Conservation (phyloP, 2,329 filamentous ascomycete species). For the Penicillium thymicola region DNA sequence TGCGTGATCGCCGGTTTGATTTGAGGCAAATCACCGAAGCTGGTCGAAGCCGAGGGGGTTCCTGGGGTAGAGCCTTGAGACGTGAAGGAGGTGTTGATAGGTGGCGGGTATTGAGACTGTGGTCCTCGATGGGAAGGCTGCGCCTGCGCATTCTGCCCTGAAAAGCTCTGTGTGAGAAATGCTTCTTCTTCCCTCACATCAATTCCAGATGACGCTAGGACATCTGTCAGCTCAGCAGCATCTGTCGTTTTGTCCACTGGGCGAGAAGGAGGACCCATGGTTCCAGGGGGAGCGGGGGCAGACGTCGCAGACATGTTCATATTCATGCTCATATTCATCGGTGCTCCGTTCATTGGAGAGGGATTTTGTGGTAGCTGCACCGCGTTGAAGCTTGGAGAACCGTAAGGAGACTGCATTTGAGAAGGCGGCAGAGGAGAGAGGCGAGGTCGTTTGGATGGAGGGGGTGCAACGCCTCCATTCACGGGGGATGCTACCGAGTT, state of each 20-base stretch:
- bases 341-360: conserved; percentile 34
- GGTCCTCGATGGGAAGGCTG: conserved; percentile 30
- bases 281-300: conserved; percentile 40
- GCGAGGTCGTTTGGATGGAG: conserved; percentile 70
- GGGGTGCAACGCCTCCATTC: conserved; percentile 53
- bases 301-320: conserved; percentile 47
- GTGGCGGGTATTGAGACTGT: conserved; percentile 52
- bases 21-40: conserved; percentile 50
- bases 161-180: conserved; percentile 61
- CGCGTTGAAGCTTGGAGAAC: conserved; percentile 56
- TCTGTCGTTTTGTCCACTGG: conserved; percentile 54
- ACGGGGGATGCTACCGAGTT: conserved; percentile 50
- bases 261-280: conserved; percentile 63
- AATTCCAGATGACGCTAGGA: conserved; percentile 78
- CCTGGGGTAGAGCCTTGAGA: conserved; percentile 43
- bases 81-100: conserved; percentile 41
- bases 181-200: conserved; percentile 85
- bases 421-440: conserved; percentile 67
- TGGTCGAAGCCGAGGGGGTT: conserved; percentile 40
- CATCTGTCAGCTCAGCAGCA: conserved; percentile 73
- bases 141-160: conserved; percentile 39
- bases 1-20: conserved; percentile 56
- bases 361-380: conserved; percentile 45
- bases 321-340: conserved; percentile 56
- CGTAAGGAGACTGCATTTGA: conserved; percentile 55